Conservation (phyloP, 148 eudicot species). For the Gaultheria prostrata region DNA sequence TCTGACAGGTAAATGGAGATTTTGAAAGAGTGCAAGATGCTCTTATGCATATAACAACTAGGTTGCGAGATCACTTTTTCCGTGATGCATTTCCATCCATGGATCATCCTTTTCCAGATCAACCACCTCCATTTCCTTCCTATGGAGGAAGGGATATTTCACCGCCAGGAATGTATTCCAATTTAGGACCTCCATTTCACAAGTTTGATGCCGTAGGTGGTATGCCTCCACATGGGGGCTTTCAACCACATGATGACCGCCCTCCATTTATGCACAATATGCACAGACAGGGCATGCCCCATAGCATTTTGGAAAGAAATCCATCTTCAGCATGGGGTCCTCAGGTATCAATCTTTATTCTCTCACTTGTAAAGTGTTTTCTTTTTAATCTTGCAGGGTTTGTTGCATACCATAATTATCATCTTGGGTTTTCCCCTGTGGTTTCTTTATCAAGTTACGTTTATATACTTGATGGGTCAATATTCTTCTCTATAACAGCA, state of each 20-base stretch:
- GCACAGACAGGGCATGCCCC: constrained; percentile 65
- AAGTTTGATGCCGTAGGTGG: constrained; percentile 58
- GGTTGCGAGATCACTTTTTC: constrained; percentile 71
- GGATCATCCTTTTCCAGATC: constrained; percentile 56
- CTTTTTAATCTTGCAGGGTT: background rate
- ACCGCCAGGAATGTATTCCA: constrained; percentile 63
- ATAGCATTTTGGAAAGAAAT: constrained; percentile 57
- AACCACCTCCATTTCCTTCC: constrained; percentile 50
- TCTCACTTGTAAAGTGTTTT: background rate
- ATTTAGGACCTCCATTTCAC: constrained; percentile 60
- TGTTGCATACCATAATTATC: background rate
- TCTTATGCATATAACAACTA: constrained; percentile 74
- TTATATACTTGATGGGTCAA: background rate
- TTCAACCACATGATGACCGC: constrained; percentile 64
- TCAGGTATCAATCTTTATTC: constrained; percentile 47
- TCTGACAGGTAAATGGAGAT: constrained; percentile 76
- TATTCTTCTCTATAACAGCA: background rate
- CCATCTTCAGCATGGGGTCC: constrained; percentile 60
- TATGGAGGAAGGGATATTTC: constrained; percentile 63
- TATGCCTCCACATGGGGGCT: constrained; percentile 58
- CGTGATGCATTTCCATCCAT: constrained; percentile 74
- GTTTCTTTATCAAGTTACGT: background rate
- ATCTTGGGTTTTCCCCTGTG: background rate
- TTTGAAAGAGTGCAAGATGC: constrained; percentile 79
- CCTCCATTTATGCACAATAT: constrained; percentile 72